Conservation (phyloP, 768 basidiomycete species). For the Rhizopogon roseolus region DNA sequence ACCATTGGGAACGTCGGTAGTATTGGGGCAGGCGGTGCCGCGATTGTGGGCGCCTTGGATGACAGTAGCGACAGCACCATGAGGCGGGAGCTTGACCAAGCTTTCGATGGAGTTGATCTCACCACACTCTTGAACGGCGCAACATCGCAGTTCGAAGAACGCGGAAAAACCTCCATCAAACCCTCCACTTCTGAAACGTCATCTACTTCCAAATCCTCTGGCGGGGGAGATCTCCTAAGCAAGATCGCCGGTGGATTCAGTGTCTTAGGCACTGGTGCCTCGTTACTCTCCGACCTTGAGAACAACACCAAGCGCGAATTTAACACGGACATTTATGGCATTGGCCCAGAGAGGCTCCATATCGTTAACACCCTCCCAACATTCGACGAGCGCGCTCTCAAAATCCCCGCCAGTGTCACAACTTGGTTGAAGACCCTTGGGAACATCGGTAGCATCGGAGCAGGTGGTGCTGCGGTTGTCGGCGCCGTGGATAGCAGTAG, state of each 20-base stretch:
- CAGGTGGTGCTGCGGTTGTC: too few species aligned
- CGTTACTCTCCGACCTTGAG: not conserved
- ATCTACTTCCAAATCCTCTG: too few species aligned
- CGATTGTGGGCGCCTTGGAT: not conserved
- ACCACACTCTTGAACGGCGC: too few species aligned
- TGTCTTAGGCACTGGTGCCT: not conserved
- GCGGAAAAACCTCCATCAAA: too few species aligned
- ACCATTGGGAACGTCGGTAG: not conserved
- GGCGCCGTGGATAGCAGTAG: too few species aligned
- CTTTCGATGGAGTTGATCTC: not conserved
- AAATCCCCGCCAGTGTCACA: not conserved
- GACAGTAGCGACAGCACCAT: not conserved
- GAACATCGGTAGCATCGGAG: too few species aligned
- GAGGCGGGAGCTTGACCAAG: not conserved
- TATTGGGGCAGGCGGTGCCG: not conserved
- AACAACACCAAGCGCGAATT: not conserved
- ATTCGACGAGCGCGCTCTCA: not conserved
- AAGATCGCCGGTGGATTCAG: not conserved
- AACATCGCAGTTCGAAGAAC: too few species aligned
- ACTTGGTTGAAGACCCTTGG: not conserved
- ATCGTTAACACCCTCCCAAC: too few species aligned
- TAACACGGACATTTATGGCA: too few species aligned
- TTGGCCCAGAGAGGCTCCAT: too few species aligned
- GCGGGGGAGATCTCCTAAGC: too few species aligned
- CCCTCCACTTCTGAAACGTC: too few species aligned